Base-by-base conservation (phyloP, 257 asterid genomes). In the Nicotiana undulata region DNA sequence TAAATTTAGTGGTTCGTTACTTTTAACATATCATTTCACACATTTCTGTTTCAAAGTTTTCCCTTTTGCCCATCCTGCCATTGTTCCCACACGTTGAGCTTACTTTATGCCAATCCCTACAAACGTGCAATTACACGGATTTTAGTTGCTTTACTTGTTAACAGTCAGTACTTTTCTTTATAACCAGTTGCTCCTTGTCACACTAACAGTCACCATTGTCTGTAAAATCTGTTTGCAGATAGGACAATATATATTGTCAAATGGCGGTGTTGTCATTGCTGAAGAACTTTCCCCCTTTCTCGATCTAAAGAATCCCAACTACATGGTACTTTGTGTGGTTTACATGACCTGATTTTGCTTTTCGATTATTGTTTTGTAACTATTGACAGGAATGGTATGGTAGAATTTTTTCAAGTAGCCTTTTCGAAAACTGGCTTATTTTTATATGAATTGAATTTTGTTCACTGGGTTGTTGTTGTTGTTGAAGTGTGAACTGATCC, bases 201-300 rank as follows among this genome's bases (percentile, higher is more conserved):
- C 1, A 52, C 58, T 15, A 52, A 6, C 17, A 11, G 53, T n/a
- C 53, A 29, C 63, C 51, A 5, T 52, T 52, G 65, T 46, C 61
- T 68, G 74, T 0, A 46, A 20, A 56, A 67, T 11, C 24, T 76
- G 20, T 67, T 77, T 82, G 83, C 94, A 95, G 99, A 93, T 95
- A 81, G 98, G 99, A 37, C 90, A 90, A 85, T 92, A 92, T 83
- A 89, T 95, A 83, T 76, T 97, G 79, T 92, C 95, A 86, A 92
- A 95, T 87, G 99, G 98, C 53, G 99, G 99, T 28, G 98, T 93
- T 83, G 95, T 93, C 80, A 84, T 96, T 51, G 99, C 98, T 81
- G 98, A 95, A 88, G 99, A 95, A 88, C 91, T 95, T 81, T 97
- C 97, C 78, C 99, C 99, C 24, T 95, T 88, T 88, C 97, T 95